A percentile compares a stretch with the other conserved stretches of the same genome.
Evolutionary conservation across 805 yeast genomes (phyloP).

Genomic region (Teunomyces aglyptinius): DNA sequence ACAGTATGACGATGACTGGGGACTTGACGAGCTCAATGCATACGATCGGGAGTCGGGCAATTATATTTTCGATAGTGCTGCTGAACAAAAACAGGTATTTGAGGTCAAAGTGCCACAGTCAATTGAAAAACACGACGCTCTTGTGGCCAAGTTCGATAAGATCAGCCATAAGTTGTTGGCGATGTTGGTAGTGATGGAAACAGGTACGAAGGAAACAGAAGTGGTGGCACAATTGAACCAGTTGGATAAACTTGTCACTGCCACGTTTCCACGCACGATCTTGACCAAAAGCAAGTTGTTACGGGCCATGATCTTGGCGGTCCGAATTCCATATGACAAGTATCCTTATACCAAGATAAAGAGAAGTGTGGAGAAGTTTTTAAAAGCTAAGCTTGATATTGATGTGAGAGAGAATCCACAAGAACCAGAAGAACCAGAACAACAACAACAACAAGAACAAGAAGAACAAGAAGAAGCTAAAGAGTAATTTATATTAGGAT

Average conservation of each 20-base stretch:
- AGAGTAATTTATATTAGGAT: background rate
- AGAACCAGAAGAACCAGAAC: constrained; percentile 7
- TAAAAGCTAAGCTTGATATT: constrained; percentile 19
- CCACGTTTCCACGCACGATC: constrained; percentile 28
- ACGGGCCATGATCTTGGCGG: constrained; percentile 28
- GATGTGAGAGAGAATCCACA: constrained; percentile 13
- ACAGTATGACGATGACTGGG: constrained; percentile 42
- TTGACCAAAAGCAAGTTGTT: constrained; percentile 29
- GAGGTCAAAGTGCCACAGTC: constrained; percentile 25
- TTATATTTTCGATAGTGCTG: constrained; percentile 33
- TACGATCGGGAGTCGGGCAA: constrained; percentile 26
- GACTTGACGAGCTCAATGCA: constrained; percentile 35
- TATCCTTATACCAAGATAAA: constrained; percentile 15
- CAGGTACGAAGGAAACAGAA: constrained; percentile 15
- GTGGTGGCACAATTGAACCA: constrained; percentile 16
- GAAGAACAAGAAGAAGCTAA: constrained; percentile 7
- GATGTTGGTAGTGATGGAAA: constrained; percentile 13
- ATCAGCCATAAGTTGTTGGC: constrained; percentile 15
- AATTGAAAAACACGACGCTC: constrained; percentile 13
- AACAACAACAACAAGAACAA: constrained; percentile 5
- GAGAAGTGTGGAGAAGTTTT: constrained; percentile 17
- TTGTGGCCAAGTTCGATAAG: constrained; percentile 17
- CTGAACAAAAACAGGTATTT: constrained; percentile 27
- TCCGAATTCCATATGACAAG: constrained; percentile 28
- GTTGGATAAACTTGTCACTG: constrained; percentile 14